phyloP scores from a whole-genome alignment of 306 rosid genomes.

The Neltuma alba region DNA sequence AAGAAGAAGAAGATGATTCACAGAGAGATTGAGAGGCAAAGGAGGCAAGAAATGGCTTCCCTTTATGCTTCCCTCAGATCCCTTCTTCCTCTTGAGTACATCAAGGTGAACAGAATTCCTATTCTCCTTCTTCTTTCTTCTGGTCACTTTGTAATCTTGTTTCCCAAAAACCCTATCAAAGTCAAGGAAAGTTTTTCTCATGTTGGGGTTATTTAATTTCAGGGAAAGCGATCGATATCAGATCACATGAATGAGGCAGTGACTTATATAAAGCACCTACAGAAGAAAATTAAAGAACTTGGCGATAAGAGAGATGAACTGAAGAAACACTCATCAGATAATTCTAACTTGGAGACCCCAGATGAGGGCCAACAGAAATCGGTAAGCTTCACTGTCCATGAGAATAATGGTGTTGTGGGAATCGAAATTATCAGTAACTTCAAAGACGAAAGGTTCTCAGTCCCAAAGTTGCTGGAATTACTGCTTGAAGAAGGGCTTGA shows the following conservation, averaged over 20 bases:
- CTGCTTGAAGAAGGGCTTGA: slow-evolving; percentile 52
- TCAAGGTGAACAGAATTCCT: slow-evolving; percentile 39
- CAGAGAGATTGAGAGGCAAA: slow-evolving; percentile 65
- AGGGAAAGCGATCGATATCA: slow-evolving; percentile 81
- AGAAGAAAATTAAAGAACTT: slow-evolving; percentile 49
- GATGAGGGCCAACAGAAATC: background rate
- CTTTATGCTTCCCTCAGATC: slow-evolving; percentile 66
- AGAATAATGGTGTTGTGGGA: slow-evolving; percentile 47
- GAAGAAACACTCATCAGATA: slow-evolving; percentile 21
- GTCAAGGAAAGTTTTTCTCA: background rate
- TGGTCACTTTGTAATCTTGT: background rate
- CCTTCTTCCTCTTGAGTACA: slow-evolving; percentile 51
- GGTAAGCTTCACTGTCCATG: slow-evolving; percentile 38
- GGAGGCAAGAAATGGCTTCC: slow-evolving; percentile 78
- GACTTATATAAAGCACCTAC: slow-evolving; percentile 56
- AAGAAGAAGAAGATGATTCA: slow-evolving; percentile 54
- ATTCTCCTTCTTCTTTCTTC: background rate
- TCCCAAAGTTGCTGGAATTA: slow-evolving; percentile 46
- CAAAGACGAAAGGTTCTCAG: slow-evolving; percentile 30
- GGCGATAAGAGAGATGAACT: slow-evolving; percentile 51
- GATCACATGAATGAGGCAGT: slow-evolving; percentile 70
- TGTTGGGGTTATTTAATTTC: slow-evolving; percentile 10
- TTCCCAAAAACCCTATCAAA: background rate
- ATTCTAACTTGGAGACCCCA: slow-evolving; percentile 8
- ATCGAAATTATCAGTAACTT: slow-evolving; percentile 39